Conservation (phyloP, 2,329 filamentous ascomycete species). For the Ceratocystis lukuohia region DNA sequence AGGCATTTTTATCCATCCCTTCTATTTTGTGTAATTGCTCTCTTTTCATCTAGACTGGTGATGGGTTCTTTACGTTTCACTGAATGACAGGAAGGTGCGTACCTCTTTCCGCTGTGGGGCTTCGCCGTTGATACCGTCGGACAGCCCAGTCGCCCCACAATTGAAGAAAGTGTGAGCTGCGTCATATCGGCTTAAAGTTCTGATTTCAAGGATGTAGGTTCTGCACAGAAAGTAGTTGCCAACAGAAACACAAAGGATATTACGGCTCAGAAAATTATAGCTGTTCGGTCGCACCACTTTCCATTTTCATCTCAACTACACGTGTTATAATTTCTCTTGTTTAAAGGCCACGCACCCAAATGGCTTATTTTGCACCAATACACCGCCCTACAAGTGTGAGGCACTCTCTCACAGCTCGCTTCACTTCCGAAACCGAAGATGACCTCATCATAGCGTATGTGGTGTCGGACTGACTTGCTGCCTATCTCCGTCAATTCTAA, state of each 20-base stretch:
- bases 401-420: constrained; percentile 69
- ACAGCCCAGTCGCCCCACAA: not conserved
- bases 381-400: constrained; percentile 84
- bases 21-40: not conserved
- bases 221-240: not conserved
- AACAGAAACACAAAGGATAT: not conserved
- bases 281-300: not conserved
- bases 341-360: constrained; percentile 28
- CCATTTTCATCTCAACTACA: not conserved
- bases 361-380: constrained; percentile 92
- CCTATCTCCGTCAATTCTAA: constrained; percentile 13
- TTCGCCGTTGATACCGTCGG: not conserved
- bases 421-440: constrained; percentile 61
- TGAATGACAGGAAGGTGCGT: not conserved
- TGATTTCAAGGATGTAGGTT: constrained; percentile 1
- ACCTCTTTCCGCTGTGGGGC: not conserved
- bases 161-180: not conserved
- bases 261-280: no score
- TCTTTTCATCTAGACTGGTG: not conserved
- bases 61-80: not conserved
- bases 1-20: not conserved
- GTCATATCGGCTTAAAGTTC: not conserved
- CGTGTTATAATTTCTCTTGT: not conserved
- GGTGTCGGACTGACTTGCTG: not conserved
- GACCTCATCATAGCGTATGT: constrained; percentile 72